Conservation (phyloP, 257 asterid genomes). For the Solanum neorickii region DNA sequence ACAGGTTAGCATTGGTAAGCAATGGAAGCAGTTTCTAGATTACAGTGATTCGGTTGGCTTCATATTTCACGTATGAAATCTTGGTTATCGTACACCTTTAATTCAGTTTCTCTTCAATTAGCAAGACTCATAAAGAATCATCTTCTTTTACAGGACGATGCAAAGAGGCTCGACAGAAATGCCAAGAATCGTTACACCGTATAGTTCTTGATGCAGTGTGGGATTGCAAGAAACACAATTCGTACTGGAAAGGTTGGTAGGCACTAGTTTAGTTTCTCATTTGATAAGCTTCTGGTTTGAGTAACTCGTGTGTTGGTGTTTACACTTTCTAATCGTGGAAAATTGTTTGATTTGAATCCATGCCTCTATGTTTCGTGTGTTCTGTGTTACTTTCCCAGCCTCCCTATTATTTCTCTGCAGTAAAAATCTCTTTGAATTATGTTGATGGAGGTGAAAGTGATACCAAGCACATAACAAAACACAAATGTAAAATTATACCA, state of each 20-base stretch:
- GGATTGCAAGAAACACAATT: background rate
- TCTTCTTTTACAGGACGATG: slow-evolving; percentile 49
- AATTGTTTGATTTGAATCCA: background rate
- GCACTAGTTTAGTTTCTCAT: background rate
- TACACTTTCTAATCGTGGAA: background rate
- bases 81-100: background rate
- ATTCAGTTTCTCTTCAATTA: background rate
- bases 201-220: slow-evolving; percentile 11
- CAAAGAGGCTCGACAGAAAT: slow-evolving; percentile 34
- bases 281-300: background rate
- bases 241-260: background rate
- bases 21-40: slow-evolving; percentile 87
- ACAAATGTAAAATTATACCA: background rate
- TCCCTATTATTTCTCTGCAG: background rate
- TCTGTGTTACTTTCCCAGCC: background rate
- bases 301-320: background rate
- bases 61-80: slow-evolving; percentile 58
- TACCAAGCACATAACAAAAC: background rate
- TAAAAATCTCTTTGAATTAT: background rate
- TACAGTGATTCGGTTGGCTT: slow-evolving; percentile 54
- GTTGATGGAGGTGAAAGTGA: background rate
- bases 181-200: slow-evolving; percentile 56
- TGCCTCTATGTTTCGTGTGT: background rate
- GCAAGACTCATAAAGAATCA: background rate
- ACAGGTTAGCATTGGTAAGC: slow-evolving; percentile 85